Evolutionary conservation across 2,329 filamentous ascomycete genomes (phyloP).

Genomic region (Cladosporium sphaerospermum): DNA sequence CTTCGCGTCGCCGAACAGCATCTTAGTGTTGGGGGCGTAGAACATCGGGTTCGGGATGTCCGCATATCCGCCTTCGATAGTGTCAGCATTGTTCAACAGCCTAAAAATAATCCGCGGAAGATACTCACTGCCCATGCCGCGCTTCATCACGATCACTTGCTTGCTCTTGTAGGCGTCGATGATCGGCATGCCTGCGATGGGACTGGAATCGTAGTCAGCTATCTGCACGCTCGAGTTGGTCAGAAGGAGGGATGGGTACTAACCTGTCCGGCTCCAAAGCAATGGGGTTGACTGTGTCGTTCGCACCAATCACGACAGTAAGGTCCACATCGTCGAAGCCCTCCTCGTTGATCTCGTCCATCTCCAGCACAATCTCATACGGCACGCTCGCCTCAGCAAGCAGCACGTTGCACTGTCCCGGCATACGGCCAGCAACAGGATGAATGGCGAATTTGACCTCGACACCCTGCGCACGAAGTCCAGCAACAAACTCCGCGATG

Average conservation of each 20-base stretch:
- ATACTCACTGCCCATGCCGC: slow-evolving; percentile 64
- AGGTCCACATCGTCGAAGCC: slow-evolving; percentile 74
- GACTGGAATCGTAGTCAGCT: slow-evolving; percentile 38
- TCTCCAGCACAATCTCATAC: slow-evolving; percentile 88
- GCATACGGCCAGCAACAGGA: slow-evolving; percentile 86
- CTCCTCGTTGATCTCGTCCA: slow-evolving; percentile 95
- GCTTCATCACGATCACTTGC: slow-evolving; percentile 88
- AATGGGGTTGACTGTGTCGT: slow-evolving; percentile 89
- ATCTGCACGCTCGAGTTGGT: not conserved
- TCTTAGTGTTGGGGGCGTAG: slow-evolving; percentile 81
- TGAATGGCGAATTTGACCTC: slow-evolving; percentile 87
- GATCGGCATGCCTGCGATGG: slow-evolving; percentile 89
- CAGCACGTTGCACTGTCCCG: slow-evolving; percentile 85
- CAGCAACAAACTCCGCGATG: slow-evolving; percentile 71
- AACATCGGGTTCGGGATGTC: slow-evolving; percentile 94
- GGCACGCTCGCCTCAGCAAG: slow-evolving; percentile 82
- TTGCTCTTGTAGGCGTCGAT: slow-evolving; percentile 92
- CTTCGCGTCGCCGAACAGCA: slow-evolving; percentile 89
- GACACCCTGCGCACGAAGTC: slow-evolving; percentile 67
- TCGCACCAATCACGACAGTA: slow-evolving; percentile 82
- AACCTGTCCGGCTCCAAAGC: slow-evolving; percentile 65
- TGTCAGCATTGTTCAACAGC: not conserved
- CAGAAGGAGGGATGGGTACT: not conserved
- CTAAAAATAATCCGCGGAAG: not conserved
- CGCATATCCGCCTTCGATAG: slow-evolving; percentile 41